Conservation (phyloP, 2,329 filamentous ascomycete genomes). For the Fusarium sp. region DNA sequence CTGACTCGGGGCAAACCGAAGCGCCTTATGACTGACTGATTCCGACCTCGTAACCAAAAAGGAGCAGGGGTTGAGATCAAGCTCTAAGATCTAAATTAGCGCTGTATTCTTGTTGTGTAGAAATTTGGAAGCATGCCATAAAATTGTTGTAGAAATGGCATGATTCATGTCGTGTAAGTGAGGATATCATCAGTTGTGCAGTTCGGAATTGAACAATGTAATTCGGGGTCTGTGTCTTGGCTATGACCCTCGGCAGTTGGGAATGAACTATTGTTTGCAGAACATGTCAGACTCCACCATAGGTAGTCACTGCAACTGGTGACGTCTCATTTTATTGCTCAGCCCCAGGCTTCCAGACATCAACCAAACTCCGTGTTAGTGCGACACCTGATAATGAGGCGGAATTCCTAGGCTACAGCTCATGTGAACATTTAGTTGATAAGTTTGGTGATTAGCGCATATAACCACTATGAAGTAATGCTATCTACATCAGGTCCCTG, state of each 20-base stretch:
- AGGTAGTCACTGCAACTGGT: neutral
- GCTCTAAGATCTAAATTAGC: neutral
- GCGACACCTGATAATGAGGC: neutral
- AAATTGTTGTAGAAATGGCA: neutral
- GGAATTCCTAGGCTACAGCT: neutral
- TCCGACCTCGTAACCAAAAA: neutral
- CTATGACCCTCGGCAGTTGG: neutral
- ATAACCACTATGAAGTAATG: neutral
- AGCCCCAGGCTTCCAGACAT: neutral
- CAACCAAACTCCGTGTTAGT: neutral
- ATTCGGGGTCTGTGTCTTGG: neutral
- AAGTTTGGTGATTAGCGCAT: too few species aligned
- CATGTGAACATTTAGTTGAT: neutral
- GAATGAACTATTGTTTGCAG: neutral
- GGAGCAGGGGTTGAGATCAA: neutral
- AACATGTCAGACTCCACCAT: neutral
- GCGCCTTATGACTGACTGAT: neutral
- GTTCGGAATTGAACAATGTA: neutral
- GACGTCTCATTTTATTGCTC: neutral
- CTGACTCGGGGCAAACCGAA: slow-evolving; percentile 5
- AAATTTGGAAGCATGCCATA: neutral
- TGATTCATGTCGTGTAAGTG: neutral
- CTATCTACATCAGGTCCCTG: neutral
- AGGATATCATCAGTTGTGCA: neutral
- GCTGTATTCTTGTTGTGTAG: neutral